Conservation (phyloP, 805 yeast species). For the Diddensiella transvaalensis region DNA sequence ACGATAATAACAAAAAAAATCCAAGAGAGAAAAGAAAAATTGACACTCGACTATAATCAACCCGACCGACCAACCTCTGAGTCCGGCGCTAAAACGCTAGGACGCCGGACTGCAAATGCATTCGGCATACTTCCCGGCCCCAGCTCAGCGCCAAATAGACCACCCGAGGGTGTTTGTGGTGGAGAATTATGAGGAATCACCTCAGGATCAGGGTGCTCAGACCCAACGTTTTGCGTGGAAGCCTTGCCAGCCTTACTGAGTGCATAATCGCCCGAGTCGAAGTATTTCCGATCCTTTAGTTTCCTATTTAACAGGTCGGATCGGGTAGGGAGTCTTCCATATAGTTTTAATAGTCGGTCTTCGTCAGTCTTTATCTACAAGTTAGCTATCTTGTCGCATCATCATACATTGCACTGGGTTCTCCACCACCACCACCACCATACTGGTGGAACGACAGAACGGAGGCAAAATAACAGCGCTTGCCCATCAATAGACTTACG, state of each 20-base stretch:
- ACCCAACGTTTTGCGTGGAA: conserved; percentile 33
- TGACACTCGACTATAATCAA: too few relatives aligned
- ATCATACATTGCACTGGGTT: too few relatives aligned
- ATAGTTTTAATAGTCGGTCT: conserved; percentile 66
- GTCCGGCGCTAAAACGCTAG: conserved; percentile 1
- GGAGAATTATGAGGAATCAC: conserved; percentile 19
- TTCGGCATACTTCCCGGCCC: not conserved
- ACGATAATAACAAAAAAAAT: too few relatives aligned
- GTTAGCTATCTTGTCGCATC: not conserved
- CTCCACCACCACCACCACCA: too few relatives aligned
- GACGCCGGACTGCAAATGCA: conserved; percentile 2
- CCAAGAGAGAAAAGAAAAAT: too few relatives aligned
- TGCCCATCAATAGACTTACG: too few relatives aligned
- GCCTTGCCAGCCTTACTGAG: conserved; percentile 47
- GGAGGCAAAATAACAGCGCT: not conserved
- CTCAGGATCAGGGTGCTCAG: conserved; percentile 25
- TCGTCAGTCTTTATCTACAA: conserved; percentile 52
- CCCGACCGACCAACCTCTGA: not conserved
- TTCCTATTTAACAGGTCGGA: conserved; percentile 72
- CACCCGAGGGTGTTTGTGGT: conserved; percentile 9
- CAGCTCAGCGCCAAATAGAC: not conserved
- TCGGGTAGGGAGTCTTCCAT: conserved; percentile 81
- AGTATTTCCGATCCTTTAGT: conserved; percentile 79
- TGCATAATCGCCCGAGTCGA: conserved; percentile 93
- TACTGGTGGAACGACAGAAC: too few relatives aligned